Evolutionary conservation across 1,284 basidiomycete species (phyloP).

Genomic region (Ganoderma boninense): DNA sequence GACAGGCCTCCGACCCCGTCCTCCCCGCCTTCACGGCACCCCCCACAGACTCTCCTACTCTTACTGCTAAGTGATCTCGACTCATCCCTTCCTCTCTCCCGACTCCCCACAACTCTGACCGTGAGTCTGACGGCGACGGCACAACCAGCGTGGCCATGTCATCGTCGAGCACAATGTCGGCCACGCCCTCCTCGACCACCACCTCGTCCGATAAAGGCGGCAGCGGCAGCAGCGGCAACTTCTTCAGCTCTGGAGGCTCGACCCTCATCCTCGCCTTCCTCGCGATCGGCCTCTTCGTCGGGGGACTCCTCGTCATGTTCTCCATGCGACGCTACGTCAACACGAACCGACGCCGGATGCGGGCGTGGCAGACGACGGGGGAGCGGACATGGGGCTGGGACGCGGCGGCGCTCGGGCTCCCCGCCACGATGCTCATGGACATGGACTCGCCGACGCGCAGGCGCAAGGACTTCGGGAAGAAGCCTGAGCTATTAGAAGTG

Average conservation of each 20-base stretch:
- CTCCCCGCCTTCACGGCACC: constrained; percentile 20
- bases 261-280: constrained; percentile 42
- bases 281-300: constrained; percentile 39
- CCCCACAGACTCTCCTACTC: neutral
- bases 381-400: constrained; percentile 19
- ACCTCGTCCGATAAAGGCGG: constrained; percentile 3
- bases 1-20: neutral
- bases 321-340: constrained; percentile 35
- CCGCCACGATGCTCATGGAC: constrained; percentile 7
- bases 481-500: constrained; percentile 37
- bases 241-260: constrained; percentile 36
- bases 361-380: constrained; percentile 8
- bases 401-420: constrained; percentile 10
- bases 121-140: neutral
- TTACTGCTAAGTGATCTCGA: neutral
- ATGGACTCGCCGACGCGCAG: constrained; percentile 11
- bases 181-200: constrained; percentile 15
- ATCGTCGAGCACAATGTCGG: constrained; percentile 6
- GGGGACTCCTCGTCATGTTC: constrained; percentile 38
- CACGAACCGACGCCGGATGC: constrained; percentile 20
- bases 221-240: constrained; percentile 11
- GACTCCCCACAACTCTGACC: neutral
- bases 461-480: constrained; percentile 25
- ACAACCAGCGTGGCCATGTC: constrained; percentile 16
- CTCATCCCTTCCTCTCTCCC: neutral